phyloP scores from a whole-genome alignment of 441 rosid genomes.

The Populus hybrid region DNA sequence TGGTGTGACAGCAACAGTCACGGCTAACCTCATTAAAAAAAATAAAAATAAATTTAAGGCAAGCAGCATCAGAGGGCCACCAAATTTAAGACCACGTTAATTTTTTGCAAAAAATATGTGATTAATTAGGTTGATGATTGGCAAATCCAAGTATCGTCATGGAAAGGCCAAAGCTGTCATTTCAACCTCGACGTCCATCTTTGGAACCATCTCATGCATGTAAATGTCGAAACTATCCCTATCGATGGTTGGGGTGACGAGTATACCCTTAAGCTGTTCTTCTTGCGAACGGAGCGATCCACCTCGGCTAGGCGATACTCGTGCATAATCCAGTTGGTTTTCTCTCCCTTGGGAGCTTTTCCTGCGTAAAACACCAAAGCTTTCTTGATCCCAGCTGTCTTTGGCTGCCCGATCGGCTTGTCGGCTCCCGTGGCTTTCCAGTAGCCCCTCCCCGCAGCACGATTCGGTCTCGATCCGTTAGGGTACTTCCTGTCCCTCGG shows the following conservation, averaged over 20 bases:
- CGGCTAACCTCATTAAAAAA: not conserved
- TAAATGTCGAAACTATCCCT: slow-evolving; percentile 6
- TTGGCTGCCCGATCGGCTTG: slow-evolving; percentile 81
- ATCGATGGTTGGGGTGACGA: not conserved
- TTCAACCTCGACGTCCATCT: not conserved
- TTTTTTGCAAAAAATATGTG: too few relatives aligned
- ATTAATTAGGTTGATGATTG: not conserved
- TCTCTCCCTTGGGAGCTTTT: slow-evolving; percentile 74
- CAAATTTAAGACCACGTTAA: not conserved
- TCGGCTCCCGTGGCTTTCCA: slow-evolving; percentile 99
- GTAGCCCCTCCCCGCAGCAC: slow-evolving; percentile 81
- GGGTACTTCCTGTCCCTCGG: slow-evolving; percentile 86
- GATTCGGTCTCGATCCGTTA: slow-evolving; percentile 86
- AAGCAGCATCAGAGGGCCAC: not conserved
- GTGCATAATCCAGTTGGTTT: slow-evolving; percentile 97
- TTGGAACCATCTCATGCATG: not conserved
- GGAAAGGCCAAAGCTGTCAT: not conserved
- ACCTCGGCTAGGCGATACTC: slow-evolving; percentile 86
- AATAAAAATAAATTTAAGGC: too few relatives aligned
- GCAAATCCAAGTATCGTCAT: not conserved
- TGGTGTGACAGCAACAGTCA: not conserved
- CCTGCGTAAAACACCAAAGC: slow-evolving; percentile 84
- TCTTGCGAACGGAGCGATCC: slow-evolving; percentile 73
- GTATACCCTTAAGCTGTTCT: slow-evolving; percentile 70
- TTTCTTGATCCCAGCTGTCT: slow-evolving; percentile 72